Base-by-base conservation (phyloP, 148 eudicot species). In the Gaultheria prostrata region DNA sequence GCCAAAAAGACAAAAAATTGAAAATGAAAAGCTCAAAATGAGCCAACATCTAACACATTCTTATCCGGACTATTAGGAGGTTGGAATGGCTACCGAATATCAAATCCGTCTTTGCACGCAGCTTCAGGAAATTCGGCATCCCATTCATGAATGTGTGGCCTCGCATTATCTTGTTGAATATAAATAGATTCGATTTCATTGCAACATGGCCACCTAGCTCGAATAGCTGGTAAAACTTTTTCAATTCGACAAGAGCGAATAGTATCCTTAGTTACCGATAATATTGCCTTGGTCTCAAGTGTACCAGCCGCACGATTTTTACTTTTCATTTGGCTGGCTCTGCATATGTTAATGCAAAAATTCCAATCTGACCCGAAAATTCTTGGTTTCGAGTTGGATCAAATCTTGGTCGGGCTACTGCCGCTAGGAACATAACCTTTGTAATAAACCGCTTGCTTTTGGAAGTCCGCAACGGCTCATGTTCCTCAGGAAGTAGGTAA, bases 361-460 rank as follows among this genome's bases (percentile, higher is more conserved):
- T 54, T 12, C 20, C 61, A 54, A 54, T 54, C 35, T 54, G 0
- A 3, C 20, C 21, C 7, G 20, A 54, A 15, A 54, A 54, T 3
- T 13, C 17, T 54, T 12, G 61, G 21, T 54, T 54, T 54, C 20
- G 4, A 54, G 61, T 18, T 54, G 61, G 11, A 54, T 54, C 61
- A 54, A 54, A 54, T 18, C 21, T 13, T 13, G 21, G 20, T 18
- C 61, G 2, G 10, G 61, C 61, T 54, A 82, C 78, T 8, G 50
- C 50, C 1, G 78, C 49, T 1, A 82, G 51, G 35, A 82, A 82
- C 84, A 82, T 72, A 9, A 72, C 32, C 12, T 65, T 65, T 17
- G 71, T 1, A 65, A 65, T 65, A 32, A 65, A 65, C 10, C 32
- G 24, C 24, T 65, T 65, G 32, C 71, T 65, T 65, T 65, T 65